A percentile compares a stretch with the other conserved stretches of the same genome.
These are phyloP conservation scores for Vitis vinifera DNA, from an alignment of 164 flowering plant species.

Conservation along the genomic window DNA sequence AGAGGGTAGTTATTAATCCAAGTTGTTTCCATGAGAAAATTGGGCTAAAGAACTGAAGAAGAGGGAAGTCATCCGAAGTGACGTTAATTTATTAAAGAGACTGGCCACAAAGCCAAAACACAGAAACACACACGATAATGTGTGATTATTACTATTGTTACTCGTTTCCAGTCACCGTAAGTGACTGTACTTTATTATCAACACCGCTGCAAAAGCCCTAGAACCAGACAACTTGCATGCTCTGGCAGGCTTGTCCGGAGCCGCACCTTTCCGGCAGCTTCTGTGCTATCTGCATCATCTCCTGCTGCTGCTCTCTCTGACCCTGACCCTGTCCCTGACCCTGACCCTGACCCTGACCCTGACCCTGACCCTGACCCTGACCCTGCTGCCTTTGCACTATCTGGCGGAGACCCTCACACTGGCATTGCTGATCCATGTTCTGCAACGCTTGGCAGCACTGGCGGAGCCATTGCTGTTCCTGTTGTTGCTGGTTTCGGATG, in stretches of 20 bases:
- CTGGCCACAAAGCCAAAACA: too few relatives aligned
- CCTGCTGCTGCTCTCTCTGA: not conserved
- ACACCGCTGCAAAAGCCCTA: not conserved
- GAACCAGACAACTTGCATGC: not conserved
- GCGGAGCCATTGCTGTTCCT: not conserved
- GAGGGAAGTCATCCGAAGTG: too few relatives aligned
- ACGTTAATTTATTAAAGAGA: too few relatives aligned
- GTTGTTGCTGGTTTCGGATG: not conserved
- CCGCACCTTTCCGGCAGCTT: not conserved
- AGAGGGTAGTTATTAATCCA: too few relatives aligned
- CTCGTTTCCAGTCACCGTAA: too few relatives aligned
- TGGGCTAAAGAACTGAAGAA: too few relatives aligned
- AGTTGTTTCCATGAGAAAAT: too few relatives aligned
- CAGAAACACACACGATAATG: too few relatives aligned
- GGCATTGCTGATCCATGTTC: not conserved
- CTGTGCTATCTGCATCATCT: not conserved
- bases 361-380: not conserved
- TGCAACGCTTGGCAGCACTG: constrained; percentile 13
- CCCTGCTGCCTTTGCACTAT: not conserved
- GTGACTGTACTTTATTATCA: too few relatives aligned
- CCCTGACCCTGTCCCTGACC: not conserved
- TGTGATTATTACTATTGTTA: too few relatives aligned
- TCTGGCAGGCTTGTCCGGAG: not conserved
- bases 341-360: not conserved
- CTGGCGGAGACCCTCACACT: not conserved